phyloP scores from a whole-genome alignment of 2,329 filamentous ascomycete species.

The Exophiala sp. region DNA sequence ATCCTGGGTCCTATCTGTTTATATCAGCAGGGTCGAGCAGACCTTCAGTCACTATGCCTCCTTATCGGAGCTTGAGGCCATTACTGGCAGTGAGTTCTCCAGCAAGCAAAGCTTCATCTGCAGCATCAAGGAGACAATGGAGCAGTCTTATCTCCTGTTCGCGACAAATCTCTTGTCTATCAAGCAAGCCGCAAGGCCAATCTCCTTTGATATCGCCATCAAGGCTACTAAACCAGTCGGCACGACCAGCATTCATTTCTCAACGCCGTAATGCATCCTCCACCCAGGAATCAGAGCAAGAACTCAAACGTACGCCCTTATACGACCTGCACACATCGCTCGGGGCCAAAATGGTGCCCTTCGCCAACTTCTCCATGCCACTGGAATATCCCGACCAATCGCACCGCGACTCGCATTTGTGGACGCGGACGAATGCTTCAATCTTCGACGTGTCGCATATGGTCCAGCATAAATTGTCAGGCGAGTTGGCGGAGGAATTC shows the following conservation, averaged over 20 bases:
- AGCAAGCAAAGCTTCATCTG: background rate
- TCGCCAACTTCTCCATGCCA: conserved; percentile 88
- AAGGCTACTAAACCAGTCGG: background rate
- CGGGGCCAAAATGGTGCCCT: conserved; percentile 93
- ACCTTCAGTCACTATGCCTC: conserved; percentile 6
- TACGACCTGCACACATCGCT: conserved; percentile 71
- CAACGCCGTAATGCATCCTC: conserved; percentile 9
- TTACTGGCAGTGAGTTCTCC: conserved; percentile 10
- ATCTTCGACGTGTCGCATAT: conserved; percentile 97
- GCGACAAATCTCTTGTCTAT: background rate
- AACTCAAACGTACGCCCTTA: conserved; percentile 56
- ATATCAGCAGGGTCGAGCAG: background rate
- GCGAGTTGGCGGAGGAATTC: conserved; percentile 72
- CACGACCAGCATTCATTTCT: background rate
- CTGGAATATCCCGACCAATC: conserved; percentile 75
- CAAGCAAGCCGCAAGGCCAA: background rate
- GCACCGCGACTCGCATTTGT: conserved; percentile 78
- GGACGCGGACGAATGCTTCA: conserved; percentile 80
- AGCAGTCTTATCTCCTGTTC: conserved; percentile 10
- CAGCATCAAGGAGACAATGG: conserved; percentile 4
- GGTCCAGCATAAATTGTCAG: conserved; percentile 79
- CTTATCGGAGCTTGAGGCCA: conserved; percentile 7
- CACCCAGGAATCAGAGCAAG: conserved; percentile 3
- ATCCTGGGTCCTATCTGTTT: background rate
- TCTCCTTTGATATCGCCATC: background rate